phyloP scores from a whole-genome alignment of 495 filamentous ascomycete genomes.

The Cercophora samala region DNA sequence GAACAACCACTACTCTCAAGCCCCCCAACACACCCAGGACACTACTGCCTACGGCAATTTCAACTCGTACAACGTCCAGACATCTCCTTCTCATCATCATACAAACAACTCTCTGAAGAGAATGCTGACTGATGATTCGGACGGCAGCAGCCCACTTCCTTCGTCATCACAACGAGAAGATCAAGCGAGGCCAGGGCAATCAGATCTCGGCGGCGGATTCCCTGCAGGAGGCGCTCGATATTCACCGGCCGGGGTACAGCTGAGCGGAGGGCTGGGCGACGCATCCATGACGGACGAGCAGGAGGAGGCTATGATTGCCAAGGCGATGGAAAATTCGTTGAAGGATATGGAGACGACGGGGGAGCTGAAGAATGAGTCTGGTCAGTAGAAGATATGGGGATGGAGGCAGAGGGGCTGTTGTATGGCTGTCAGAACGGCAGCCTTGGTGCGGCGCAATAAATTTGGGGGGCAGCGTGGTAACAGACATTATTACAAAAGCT shows the following conservation, averaged over 20 bases:
- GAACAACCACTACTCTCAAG: background rate
- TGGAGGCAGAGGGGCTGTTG: background rate
- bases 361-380: background rate
- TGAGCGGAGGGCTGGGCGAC: background rate
- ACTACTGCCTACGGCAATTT: background rate
- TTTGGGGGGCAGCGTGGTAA: too few species aligned
- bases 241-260: background rate
- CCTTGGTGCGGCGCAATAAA: background rate
- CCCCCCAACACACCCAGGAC: background rate
- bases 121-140: constrained; percentile 29
- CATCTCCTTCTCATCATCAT: background rate
- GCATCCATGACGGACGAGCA: background rate
- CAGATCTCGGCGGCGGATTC: background rate
- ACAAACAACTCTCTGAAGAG: constrained; percentile 13
- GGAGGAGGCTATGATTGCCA: background rate
- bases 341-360: background rate
- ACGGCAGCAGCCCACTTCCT: constrained; percentile 13
- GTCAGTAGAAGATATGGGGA: background rate
- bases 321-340: background rate
- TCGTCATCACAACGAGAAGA: constrained; percentile 1
- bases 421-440: too few species aligned
- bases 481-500: too few species aligned
- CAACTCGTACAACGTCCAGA: background rate
- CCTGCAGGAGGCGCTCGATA: background rate
- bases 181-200: background rate